phyloP scores from a whole-genome alignment of 2,329 filamentous ascomycete species.

The Nemania diffusa region DNA sequence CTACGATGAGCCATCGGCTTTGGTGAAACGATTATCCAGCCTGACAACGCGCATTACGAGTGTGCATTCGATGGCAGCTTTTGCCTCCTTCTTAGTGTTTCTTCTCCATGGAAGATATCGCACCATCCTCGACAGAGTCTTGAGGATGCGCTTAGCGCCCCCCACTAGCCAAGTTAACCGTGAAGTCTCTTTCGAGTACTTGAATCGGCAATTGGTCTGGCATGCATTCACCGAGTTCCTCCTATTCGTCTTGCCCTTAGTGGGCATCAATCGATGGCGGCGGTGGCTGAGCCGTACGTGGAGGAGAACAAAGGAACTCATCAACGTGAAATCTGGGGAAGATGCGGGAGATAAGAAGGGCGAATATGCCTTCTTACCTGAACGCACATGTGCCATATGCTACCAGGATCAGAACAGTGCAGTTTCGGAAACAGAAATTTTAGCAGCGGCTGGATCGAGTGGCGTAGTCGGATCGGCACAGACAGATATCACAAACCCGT shows the following conservation, averaged over 20 bases:
- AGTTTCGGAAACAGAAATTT: conserved; percentile 77
- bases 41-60: conserved; percentile 77
- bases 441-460: conserved; percentile 75
- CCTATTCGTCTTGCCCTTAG: conserved; percentile 95
- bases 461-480: conserved; percentile 88
- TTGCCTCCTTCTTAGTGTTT: conserved; percentile 89
- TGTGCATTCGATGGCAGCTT: conserved; percentile 81
- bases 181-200: conserved; percentile 96
- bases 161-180: conserved; percentile 85
- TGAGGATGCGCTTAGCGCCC: conserved; percentile 86
- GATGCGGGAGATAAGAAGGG: conserved; percentile 69
- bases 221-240: conserved; percentile 99
- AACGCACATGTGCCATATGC: conserved; percentile 95
- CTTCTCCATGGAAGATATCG: conserved; percentile 90
- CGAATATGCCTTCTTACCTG: conserved; percentile 86
- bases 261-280: conserved; percentile 92
- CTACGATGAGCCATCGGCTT: conserved; percentile 69
- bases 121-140: conserved; percentile 85
- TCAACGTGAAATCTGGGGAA: conserved; percentile 60
- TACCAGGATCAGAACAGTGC: conserved; percentile 91
- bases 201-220: conserved; percentile 98
- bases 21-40: conserved; percentile 68
- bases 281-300: conserved; percentile 89
- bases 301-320: conserved; percentile 78
- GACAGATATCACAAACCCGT: conserved; percentile 96